Base-by-base conservation (phyloP, 2,329 filamentous ascomycete genomes). In the Monosporascus sp. region DNA sequence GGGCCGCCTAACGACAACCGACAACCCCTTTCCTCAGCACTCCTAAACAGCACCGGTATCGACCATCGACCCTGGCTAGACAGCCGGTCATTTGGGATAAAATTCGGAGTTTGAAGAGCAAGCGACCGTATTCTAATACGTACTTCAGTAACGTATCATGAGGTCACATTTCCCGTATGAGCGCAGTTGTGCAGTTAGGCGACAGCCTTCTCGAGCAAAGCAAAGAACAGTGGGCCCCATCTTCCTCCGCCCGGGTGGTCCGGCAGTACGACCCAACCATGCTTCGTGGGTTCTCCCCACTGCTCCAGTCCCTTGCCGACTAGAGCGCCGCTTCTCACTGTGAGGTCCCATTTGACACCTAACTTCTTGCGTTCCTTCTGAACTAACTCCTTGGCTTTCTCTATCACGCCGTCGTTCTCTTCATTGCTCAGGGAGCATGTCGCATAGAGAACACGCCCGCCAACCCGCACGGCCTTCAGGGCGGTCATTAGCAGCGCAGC, bases 141-240 rank as follows among this genome's bases (percentile, higher is more conserved):
- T 14, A 11, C 31, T 35, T 35, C 31, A 9, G 11, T 35, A 14
- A 35, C 31, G 31, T 14, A 5, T 35, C 31, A 35, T 5, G 31
- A 35, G 31, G 31, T 14, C 31, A 35, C 14, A 4, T 35, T 35
- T 35, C 9, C 11, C 31, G 31, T 35, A 5, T 35, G 31, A 35
- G 4, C 8, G 27, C 9, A 5, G 31, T 14, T 14, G 31, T 35
- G 31, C 31, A 22, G 35, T 61, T 51, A 60, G n/a, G 48, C 45
- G 20, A 60, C 57, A 15, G 64, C 49, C 58, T 72, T 74, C 24
- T 65, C 68, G 18, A 74, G 58, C 31, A 70, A 54, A 5, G 68
- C 62, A 51, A 74, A 74, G 61, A 67, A 74, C 31, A 74, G 55
- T 18, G 72, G 72, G 1, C 71, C 72, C 69, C 70, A 74, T 55